phyloP scores from a whole-genome alignment of 208 protist species.

The Acanthamoeba culbertsoni region DNA sequence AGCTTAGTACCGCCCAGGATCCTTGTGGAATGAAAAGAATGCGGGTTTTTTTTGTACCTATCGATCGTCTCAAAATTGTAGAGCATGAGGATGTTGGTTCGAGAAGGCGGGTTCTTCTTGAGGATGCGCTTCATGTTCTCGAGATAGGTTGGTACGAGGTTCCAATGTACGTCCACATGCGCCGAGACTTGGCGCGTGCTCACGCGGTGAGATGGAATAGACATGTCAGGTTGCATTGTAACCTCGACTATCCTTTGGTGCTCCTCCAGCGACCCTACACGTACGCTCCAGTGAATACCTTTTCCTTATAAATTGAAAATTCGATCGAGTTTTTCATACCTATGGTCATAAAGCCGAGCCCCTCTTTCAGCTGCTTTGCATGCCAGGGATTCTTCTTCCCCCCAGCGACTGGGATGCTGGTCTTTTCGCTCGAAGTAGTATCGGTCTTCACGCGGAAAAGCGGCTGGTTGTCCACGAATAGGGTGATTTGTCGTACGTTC shows the following conservation, averaged over 20 bases:
- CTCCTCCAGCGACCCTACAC: not conserved
- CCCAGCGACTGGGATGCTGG: not conserved
- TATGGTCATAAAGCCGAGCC: constrained; percentile 1
- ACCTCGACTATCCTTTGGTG: not conserved
- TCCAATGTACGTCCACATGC: not conserved
- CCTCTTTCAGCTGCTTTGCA: not conserved
- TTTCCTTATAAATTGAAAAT: too few species aligned
- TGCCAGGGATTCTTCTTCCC: not conserved
- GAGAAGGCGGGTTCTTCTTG: not conserved
- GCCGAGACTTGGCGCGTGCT: not conserved
- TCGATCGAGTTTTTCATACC: too few species aligned
- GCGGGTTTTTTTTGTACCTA: too few species aligned
- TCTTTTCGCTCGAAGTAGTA: not conserved
- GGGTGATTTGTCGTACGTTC: not conserved
- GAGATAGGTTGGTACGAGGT: not conserved
- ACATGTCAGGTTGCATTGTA: not conserved
- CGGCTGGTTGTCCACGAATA: not conserved
- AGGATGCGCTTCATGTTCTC: constrained; percentile 26
- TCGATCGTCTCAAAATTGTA: not conserved
- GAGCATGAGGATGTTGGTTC: constrained; percentile 28
- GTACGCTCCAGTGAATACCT: too few species aligned
- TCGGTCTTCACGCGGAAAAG: not conserved
- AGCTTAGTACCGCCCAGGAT: not conserved
- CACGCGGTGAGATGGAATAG: not conserved
- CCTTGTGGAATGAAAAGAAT: too few species aligned